phyloP scores from a whole-genome alignment of 768 basidiomycete genomes.

The Collybia sp. region DNA sequence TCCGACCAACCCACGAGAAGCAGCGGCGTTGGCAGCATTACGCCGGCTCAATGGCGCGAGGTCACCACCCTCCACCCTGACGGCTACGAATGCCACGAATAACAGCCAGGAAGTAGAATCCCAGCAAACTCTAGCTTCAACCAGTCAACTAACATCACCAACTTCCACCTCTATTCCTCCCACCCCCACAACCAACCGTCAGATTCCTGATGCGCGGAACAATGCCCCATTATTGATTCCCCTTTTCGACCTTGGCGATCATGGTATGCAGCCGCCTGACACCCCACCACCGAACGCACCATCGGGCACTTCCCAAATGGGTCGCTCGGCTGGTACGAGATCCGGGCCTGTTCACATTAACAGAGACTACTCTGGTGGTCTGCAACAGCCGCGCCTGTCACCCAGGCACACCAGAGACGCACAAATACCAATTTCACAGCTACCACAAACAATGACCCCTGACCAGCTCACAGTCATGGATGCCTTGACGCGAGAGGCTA shows the following conservation, averaged over 20 bases:
- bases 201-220: not conserved
- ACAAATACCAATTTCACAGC: conserved; percentile 13
- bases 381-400: conserved; percentile 2
- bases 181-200: conserved; percentile 5
- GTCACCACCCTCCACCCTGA: not conserved
- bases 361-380: conserved; percentile 2
- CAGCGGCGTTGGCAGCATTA: conserved; percentile 67
- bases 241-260: conserved; percentile 18
- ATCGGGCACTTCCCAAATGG: too few relatives aligned
- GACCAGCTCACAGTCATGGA: conserved; percentile 67
- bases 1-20: conserved; percentile 26
- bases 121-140: not conserved
- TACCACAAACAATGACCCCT: conserved; percentile 48
- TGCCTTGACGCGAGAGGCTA: conserved; percentile 66
- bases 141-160: not conserved
- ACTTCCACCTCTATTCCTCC: not conserved
- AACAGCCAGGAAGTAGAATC: not conserved
- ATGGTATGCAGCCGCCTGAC: not conserved
- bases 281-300: too few relatives aligned
- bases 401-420: conserved; percentile 3
- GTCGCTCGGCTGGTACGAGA: too few relatives aligned
- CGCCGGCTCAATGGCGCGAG: conserved; percentile 34
- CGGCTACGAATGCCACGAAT: not conserved
- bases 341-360: conserved; percentile 1
- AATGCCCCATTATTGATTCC: conserved; percentile 26